Percentiles rank a stretch among this genome's conserved stretches.
phyloP scores from a whole-genome alignment of 345 rosid species.

The Syzygium grande region DNA sequence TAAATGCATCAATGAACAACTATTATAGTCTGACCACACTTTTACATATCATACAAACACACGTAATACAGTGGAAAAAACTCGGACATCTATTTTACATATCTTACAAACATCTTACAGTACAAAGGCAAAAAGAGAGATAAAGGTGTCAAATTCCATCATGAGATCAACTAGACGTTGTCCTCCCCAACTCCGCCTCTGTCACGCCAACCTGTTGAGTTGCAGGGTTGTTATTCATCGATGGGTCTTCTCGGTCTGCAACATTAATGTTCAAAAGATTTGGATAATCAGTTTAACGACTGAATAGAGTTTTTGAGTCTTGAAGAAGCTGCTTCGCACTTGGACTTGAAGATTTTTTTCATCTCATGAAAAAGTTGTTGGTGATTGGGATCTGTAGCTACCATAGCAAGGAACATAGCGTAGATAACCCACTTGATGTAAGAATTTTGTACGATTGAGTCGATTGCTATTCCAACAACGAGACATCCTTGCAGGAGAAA shows the following conservation, averaged over 20 bases:
- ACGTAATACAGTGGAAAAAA: not conserved
- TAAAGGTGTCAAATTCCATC: not conserved
- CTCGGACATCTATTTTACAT: accelerated
- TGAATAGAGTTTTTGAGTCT: not conserved
- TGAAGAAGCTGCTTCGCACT: accelerated
- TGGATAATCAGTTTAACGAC: too few relatives aligned
- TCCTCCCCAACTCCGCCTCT: accelerated
- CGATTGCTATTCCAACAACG: not conserved
- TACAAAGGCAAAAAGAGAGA: accelerated
- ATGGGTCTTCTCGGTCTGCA: accelerated
- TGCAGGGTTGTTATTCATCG: not conserved
- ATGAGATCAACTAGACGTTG: not conserved
- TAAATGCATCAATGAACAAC: too few relatives aligned
- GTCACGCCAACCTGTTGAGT: accelerated
- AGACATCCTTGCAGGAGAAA: not conserved
- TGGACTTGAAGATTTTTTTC: not conserved
- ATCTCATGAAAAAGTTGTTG: not conserved
- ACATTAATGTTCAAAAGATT: accelerated
- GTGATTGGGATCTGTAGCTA: accelerated
- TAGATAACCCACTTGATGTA: not conserved
- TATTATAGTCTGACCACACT: not conserved
- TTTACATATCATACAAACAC: accelerated
- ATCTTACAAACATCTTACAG: accelerated
- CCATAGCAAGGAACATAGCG: accelerated
- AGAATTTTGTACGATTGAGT: accelerated